These are phyloP conservation scores for Talaromyces sp. DNA, from an alignment of 2,329 filamentous ascomycete genomes.

Conservation along the genomic window DNA sequence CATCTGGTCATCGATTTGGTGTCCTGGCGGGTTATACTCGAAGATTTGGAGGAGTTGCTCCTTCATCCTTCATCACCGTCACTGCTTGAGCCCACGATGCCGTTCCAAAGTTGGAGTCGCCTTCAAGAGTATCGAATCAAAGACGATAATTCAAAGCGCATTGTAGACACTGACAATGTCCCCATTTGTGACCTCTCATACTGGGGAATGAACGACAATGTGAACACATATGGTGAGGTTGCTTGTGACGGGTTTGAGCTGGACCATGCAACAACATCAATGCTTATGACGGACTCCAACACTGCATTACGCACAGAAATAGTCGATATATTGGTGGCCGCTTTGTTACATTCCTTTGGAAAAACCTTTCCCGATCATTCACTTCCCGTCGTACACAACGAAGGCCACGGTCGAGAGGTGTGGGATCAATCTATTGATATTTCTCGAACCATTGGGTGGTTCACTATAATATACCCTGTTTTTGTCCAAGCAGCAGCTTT, in stretches of 20 bases:
- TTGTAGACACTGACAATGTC: constrained; percentile 14
- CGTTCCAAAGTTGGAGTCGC: constrained; percentile 34
- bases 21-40: constrained; percentile 36
- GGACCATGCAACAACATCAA: constrained; percentile 21
- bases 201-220: constrained; percentile 28
- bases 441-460: constrained; percentile 49
- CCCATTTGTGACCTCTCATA: constrained; percentile 29
- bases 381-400: constrained; percentile 43
- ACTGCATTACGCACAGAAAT: constrained; percentile 30
- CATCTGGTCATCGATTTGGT: constrained; percentile 38
- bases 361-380: constrained; percentile 38
- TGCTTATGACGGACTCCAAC: constrained; percentile 29
- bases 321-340: constrained; percentile 33
- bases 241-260: constrained; percentile 31
- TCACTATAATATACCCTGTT: constrained; percentile 46
- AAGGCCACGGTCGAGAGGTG: constrained; percentile 46
- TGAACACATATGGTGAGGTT: constrained; percentile 33
- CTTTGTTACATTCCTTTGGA: constrained; percentile 41
- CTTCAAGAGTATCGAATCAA: constrained; percentile 25
- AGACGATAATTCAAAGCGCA: constrained; percentile 8
- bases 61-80: constrained; percentile 22
- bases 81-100: constrained; percentile 23
- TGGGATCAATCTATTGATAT: constrained; percentile 45
- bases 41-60: constrained; percentile 35
- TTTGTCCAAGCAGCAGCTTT: constrained; percentile 25